phyloP scores from a whole-genome alignment of 192 early-diverging fungal species.

The Coemansia sp. region DNA sequence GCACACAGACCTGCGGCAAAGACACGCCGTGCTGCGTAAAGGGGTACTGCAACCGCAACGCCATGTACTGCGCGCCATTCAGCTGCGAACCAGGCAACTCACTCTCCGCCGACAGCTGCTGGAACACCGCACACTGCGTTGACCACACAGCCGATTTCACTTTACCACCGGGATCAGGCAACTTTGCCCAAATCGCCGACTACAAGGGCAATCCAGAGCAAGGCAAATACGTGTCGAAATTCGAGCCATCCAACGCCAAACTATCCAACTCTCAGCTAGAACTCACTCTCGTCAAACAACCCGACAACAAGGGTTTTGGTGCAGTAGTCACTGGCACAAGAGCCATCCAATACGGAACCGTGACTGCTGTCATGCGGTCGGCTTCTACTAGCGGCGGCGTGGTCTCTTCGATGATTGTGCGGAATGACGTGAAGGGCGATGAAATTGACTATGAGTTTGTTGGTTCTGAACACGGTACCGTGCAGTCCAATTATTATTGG shows the following conservation, averaged over 20 bases:
- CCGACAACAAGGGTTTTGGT: constrained; percentile 57
- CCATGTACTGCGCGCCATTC: constrained; percentile 47
- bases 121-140: constrained; percentile 47
- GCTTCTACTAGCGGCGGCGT: constrained; percentile 58
- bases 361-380: constrained; percentile 58
- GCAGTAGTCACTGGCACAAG: constrained; percentile 59
- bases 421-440: constrained; percentile 59
- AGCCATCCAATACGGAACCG: constrained; percentile 63
- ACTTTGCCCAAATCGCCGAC: constrained; percentile 38
- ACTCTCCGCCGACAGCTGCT: constrained; percentile 32
- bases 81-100: constrained; percentile 55
- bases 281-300: constrained; percentile 48
- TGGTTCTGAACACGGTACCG: constrained; percentile 53
- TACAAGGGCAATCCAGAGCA: constrained; percentile 59
- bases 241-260: constrained; percentile 57
- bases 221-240: constrained; percentile 57
- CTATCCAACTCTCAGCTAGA: constrained; percentile 47
- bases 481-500: constrained; percentile 68
- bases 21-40: constrained; percentile 57
- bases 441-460: constrained; percentile 74
- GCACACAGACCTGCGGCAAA: constrained; percentile 32
- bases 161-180: background rate
- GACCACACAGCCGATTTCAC: constrained; percentile 38
- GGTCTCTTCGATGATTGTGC: constrained; percentile 63
- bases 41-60: constrained; percentile 51